These are phyloP conservation scores for Cercophora sp. DNA, from an alignment of 495 filamentous ascomycete genomes.

Conservation along the genomic window DNA sequence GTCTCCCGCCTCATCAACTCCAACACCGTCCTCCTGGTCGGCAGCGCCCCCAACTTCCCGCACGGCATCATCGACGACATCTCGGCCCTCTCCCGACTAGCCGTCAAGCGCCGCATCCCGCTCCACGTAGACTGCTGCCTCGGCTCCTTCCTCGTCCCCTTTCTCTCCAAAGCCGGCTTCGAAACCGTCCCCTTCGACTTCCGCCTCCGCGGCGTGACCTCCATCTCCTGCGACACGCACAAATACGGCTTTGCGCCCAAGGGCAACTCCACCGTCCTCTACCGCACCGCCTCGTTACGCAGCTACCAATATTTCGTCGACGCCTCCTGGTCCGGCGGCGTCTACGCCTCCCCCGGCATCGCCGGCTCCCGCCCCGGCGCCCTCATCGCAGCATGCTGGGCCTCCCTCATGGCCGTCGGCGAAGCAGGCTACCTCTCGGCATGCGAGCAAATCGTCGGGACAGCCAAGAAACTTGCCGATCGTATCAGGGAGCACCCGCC, in stretches of 20 bases:
- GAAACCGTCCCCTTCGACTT: conserved; percentile 88
- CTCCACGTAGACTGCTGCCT: conserved; percentile 98
- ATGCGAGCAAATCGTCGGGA: conserved; percentile 82
- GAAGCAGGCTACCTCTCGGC: conserved; percentile 84
- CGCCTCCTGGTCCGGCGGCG: conserved; percentile 90
- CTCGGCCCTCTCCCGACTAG: conserved; percentile 75
- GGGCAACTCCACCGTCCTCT: conserved; percentile 87
- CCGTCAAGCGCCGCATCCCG: conserved; percentile 70
- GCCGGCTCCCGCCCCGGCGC: conserved; percentile 91
- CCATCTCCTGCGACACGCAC: conserved; percentile 94
- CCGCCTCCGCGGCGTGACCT: conserved; percentile 86
- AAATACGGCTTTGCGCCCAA: conserved; percentile 99
- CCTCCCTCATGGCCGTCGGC: conserved; percentile 79
- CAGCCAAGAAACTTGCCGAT: conserved; percentile 75
- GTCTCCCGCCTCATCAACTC: conserved; percentile 85
- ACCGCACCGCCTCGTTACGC: conserved; percentile 73
- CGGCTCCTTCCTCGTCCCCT: conserved; percentile 89
- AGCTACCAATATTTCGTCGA: conserved; percentile 94
- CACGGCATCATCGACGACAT: conserved; percentile 99
- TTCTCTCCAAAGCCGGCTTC: conserved; percentile 88
- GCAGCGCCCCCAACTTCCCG: conserved; percentile 94
- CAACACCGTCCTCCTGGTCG: conserved; percentile 95
- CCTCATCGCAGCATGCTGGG: conserved; percentile 92
- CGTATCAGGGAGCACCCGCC: conserved; percentile 63
- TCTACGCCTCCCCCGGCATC: conserved; percentile 88